Base-by-base conservation (phyloP, 2,329 filamentous ascomycete genomes). In the Paramyrothecium roridum region DNA sequence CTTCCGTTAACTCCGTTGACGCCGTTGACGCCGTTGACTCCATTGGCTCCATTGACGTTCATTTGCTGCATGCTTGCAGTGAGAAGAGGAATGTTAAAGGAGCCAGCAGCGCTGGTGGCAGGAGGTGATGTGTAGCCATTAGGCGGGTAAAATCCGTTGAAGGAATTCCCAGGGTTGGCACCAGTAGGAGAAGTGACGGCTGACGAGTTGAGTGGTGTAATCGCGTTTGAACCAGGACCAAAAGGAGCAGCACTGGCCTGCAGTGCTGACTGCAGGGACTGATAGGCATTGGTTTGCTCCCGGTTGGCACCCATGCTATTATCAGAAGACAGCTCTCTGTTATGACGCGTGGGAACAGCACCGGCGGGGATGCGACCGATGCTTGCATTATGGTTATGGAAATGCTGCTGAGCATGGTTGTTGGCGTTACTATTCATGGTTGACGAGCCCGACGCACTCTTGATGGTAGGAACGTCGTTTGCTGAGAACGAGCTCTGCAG, bases 401-500 rank as follows among this genome's bases (percentile, higher is more conserved):
- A 80, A 61, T 85, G 82, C 71, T 85, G 81, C 70, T 84, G 81
- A 3, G 82, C 82, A 63, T 85, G 82, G 57, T 81, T 82, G 69
- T 84, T 84, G 56, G 79, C 75, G 58, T 77, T 81, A 65, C 69
- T 68, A 34, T 70, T 70, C 53, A 74, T 67, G 54, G 71, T 67
- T 34, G 68, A 65, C 50, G 80, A 72, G 50, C 75, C 79, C 54
- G 82, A 81, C 53, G 82, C 78, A 61, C 80, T 88, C 81, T 95
- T 96, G 66, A 92, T 79, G 8, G 92, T 96, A 4, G 92, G 90
- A 20, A 97, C 81, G 66, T 98, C 93, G 71, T 89, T 95, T 53
- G 91, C 86, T 11, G 95, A 97, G 76, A 90, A 97, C 0, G 93
- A 97, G 48, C 89, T 87, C 73, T 93, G 90, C 56, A 96, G 73